Evolutionary conservation across 2,329 filamentous ascomycete genomes (phyloP), one percentile per base, ranked within the genome.

Genomic region (Sporothrix brunneoviolacea): DNA sequence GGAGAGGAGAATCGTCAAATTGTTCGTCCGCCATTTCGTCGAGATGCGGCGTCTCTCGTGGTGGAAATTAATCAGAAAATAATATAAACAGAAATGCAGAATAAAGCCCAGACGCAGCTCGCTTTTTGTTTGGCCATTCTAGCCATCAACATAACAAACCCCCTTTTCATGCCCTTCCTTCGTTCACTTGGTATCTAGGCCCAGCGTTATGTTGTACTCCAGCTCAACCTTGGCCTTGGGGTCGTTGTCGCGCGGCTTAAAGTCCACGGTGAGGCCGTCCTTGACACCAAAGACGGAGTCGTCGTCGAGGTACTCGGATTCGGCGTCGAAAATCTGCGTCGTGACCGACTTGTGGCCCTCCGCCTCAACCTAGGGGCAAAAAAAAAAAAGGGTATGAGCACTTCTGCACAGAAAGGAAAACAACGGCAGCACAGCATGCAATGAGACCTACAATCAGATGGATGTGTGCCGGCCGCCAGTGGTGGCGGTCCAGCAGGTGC

Each of bases 261-360:
- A 70, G 15, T 62, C 55, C 5, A 69, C 62, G 6, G 65, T 57
- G 15, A 70, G 55, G 18, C 63, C 64, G 24, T 68, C 62, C 61
- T 70, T 70, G 15, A 71, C 68, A 2, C 67, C 69, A 57, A 68
- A 71, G 0, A 70, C 69, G 0, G 65, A 59, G 54, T 71, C 69
- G 28, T 66, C 63, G n/a, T 57, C 54, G n/a, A 85, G 68, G 58
- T 84, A 82, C 54, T 77, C 70, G 61, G 79, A 75, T 43, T 72
- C 68, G 42, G 73, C 68, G 62, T 85, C 82, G 61, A 85, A 87
- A 46, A 86, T 79, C 60, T 88, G 83, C 0, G 83, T 86, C 0
- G 83, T 85, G 42, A 94, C 75, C 0, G 83, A 73, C 60, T 81
- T 84, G 70, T 84, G 82, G 8, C 76, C 77, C 2, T 76, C 71